These are phyloP conservation scores for Combretum micranthum DNA, from an alignment of 345 rosid species.

Conservation along the genomic window DNA sequence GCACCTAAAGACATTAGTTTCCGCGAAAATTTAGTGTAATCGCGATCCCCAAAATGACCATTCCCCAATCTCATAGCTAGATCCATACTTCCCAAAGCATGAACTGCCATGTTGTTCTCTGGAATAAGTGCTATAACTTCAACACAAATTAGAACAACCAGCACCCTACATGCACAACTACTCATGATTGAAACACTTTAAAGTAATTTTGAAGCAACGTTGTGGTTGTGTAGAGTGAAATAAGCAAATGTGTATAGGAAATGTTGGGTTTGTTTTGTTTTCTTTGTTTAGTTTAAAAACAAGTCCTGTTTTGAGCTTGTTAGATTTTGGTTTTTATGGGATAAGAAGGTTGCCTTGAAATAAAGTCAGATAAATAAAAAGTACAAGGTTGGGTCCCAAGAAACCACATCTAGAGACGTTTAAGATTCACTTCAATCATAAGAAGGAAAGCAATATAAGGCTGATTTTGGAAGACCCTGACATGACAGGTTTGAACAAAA, in stretches of 20 bases:
- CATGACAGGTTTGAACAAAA: constrained; percentile 79
- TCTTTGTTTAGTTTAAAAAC: too few relatives aligned
- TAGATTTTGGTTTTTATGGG: constrained; percentile 2
- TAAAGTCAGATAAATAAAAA: not conserved
- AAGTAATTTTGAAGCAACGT: too few relatives aligned
- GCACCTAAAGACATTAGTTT: too few relatives aligned
- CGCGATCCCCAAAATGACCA: constrained; percentile 6
- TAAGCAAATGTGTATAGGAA: not conserved
- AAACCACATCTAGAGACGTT: constrained; percentile 4
- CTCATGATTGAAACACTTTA: too few relatives aligned
- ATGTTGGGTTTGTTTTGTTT: not conserved
- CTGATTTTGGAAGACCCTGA: constrained; percentile 36
- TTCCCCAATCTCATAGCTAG: constrained; percentile 40
- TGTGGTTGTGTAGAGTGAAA: not conserved
- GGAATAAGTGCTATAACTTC: constrained; percentile 25
- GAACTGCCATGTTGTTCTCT: constrained; percentile 13
- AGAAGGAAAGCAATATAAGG: constrained; percentile 43
- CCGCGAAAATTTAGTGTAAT: too few relatives aligned
- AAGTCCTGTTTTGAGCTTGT: too few relatives aligned
- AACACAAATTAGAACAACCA: constrained; percentile 34
- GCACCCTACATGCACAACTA: too few relatives aligned
- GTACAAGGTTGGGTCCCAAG: constrained; percentile 2
- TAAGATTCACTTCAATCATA: constrained; percentile 43
- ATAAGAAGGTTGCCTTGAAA: not conserved
- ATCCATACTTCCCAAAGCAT: constrained; percentile 28